Evolutionary conservation across 176 grass and related monocot species (phyloP).

Genomic region (Melocanna baccifera): DNA sequence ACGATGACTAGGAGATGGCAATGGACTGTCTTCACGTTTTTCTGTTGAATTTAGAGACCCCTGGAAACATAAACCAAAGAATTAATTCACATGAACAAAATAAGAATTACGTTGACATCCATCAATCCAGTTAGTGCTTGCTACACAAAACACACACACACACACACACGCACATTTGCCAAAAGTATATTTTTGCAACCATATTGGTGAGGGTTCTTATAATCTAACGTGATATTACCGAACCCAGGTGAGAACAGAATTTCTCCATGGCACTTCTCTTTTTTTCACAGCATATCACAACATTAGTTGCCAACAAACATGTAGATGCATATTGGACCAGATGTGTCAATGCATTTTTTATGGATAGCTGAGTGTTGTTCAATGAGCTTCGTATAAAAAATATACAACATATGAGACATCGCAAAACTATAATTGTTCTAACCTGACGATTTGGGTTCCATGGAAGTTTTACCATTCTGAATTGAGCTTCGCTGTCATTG

Average conservation of each 20-base stretch:
- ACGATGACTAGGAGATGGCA: constrained; percentile 47
- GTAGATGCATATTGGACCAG: not conserved
- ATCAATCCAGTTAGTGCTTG: not conserved
- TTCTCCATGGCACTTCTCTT: not conserved
- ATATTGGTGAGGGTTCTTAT: not conserved
- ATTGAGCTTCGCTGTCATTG: constrained; percentile 59
- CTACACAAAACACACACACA: not conserved
- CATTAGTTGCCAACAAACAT: not conserved
- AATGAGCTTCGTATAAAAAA: constrained; percentile 2
- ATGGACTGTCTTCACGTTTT: constrained; percentile 49
- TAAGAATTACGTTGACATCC: not conserved
- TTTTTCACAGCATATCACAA: not conserved
- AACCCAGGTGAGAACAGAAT: not conserved
- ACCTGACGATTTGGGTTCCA: constrained; percentile 55
- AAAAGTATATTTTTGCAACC: not conserved
- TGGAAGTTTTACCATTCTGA: constrained; percentile 62
- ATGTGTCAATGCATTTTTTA: not conserved
- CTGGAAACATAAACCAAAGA: not conserved
- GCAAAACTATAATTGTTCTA: constrained; percentile 8
- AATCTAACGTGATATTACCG: not conserved
- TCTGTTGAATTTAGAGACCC: constrained; percentile 15
- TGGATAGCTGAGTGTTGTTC: not conserved
- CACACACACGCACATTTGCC: not conserved
- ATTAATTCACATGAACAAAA: not conserved
- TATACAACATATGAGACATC: not conserved